phyloP scores from a whole-genome alignment of 75 land plant genomes.

The Azolla pinnata region DNA sequence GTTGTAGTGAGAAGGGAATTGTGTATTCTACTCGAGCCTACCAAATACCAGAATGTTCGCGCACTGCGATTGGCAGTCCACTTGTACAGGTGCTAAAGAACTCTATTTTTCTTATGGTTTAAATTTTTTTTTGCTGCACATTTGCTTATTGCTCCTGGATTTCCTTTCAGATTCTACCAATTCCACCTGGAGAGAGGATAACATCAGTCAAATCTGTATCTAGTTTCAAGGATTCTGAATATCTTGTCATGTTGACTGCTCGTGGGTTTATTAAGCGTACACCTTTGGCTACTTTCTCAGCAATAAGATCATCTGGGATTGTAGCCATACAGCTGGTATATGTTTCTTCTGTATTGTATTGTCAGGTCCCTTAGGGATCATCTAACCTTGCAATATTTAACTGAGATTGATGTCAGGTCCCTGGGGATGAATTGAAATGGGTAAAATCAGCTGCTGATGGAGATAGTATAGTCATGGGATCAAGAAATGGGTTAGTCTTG shows the following conservation, averaged over 20 bases:
- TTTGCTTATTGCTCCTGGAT: constrained; percentile 3
- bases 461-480: constrained; percentile 75
- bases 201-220: constrained; percentile 85
- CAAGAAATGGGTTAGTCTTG: constrained; percentile 66
- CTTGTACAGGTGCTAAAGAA: constrained; percentile 84
- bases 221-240: constrained; percentile 71
- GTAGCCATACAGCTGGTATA: constrained; percentile 98
- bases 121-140: neutral
- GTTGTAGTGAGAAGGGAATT: constrained; percentile 78
- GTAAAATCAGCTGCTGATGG: constrained; percentile 70
- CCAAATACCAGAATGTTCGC: constrained; percentile 82
- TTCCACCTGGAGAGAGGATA: constrained; percentile 85
- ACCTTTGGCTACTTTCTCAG: constrained; percentile 61
- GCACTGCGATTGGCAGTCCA: constrained; percentile 88
- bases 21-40: constrained; percentile 94
- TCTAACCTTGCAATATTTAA: too few relatives aligned
- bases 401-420: constrained; percentile 64
- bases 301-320: constrained; percentile 78
- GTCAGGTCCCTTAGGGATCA: too few relatives aligned
- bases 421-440: constrained; percentile 97
- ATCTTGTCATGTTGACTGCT: constrained; percentile 72
- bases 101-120: too few relatives aligned
- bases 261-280: constrained; percentile 85
- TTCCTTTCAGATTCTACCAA: constrained; percentile 53
- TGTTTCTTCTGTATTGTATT: too few relatives aligned